These are phyloP conservation scores for Ceratobasidium sp. DNA, from an alignment of 1,284 basidiomycete species.

Conservation along the genomic window DNA sequence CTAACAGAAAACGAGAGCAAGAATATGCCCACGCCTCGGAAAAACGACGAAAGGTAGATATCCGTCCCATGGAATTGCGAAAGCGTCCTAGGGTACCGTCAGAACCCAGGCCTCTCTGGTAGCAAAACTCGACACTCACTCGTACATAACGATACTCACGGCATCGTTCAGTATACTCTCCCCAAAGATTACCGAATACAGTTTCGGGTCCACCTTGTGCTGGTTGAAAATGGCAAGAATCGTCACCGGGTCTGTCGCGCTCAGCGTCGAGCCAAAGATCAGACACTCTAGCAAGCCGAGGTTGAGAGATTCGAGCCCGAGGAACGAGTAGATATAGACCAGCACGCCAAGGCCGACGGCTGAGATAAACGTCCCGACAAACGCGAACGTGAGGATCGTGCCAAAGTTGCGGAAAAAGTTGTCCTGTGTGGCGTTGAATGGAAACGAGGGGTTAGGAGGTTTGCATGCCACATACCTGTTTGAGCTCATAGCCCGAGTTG, in stretches of 20 bases:
- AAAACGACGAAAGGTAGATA: slow-evolving; percentile 88
- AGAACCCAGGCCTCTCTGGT: not conserved
- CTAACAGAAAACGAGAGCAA: slow-evolving; percentile 93
- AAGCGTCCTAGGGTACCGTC: slow-evolving; percentile 71
- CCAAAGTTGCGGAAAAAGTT: slow-evolving; percentile 99
- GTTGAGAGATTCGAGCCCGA: slow-evolving; percentile 87
- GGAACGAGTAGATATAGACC: slow-evolving; percentile 93
- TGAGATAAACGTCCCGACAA: slow-evolving; percentile 96
- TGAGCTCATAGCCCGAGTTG: slow-evolving; percentile 97
- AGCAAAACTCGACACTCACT: slow-evolving; percentile 70
- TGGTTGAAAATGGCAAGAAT: slow-evolving; percentile 99
- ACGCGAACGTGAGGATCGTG: slow-evolving; percentile 96
- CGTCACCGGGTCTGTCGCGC: slow-evolving; percentile 98
- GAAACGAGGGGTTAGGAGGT: slow-evolving; percentile 4
- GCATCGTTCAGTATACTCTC: slow-evolving; percentile 98
- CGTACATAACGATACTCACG: slow-evolving; percentile 99
- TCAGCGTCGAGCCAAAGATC: slow-evolving; percentile 95
- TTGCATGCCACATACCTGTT: slow-evolving; percentile 71
- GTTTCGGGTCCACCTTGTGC: slow-evolving; percentile 97
- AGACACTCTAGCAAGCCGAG: slow-evolving; percentile 91
- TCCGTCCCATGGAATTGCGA: slow-evolving; percentile 92
- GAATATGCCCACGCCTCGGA: slow-evolving; percentile 97
- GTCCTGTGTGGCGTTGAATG: slow-evolving; percentile 65
- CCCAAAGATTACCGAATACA: slow-evolving; percentile 98
- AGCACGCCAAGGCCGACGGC: slow-evolving; percentile 96